Evolutionary conservation across 2,329 filamentous ascomycete species (phyloP).

Genomic region (Macrophomina phaseolina): DNA sequence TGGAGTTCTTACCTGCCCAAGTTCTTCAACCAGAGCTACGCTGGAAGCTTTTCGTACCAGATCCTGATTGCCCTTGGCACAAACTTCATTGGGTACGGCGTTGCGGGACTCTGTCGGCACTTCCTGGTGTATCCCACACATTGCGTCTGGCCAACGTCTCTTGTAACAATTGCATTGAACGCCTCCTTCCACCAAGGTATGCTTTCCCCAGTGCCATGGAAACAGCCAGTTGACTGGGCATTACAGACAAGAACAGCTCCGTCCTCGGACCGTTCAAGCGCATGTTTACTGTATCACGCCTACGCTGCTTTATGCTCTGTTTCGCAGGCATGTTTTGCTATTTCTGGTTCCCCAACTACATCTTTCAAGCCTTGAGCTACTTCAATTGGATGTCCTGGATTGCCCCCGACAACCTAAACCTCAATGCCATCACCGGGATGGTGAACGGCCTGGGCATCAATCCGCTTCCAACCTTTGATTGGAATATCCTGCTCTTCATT

Average conservation of each 20-base stretch:
- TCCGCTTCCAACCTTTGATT: slow-evolving; percentile 74
- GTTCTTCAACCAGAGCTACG: slow-evolving; percentile 60
- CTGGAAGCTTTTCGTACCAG: slow-evolving; percentile 55
- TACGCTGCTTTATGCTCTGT: slow-evolving; percentile 69
- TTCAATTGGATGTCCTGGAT: slow-evolving; percentile 74
- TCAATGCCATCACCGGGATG: slow-evolving; percentile 78
- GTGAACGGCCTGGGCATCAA: slow-evolving; percentile 70
- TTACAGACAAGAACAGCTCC: slow-evolving; percentile 57
- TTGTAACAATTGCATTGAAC: slow-evolving; percentile 30
- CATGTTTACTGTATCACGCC: slow-evolving; percentile 68
- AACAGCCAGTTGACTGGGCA: slow-evolving; percentile 55
- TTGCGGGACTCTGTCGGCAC: slow-evolving; percentile 37
- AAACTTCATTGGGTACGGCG: slow-evolving; percentile 60
- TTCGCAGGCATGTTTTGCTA: slow-evolving; percentile 55
- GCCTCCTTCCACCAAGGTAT: slow-evolving; percentile 66
- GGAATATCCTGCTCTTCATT: slow-evolving; percentile 55
- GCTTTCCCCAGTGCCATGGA: slow-evolving; percentile 65
- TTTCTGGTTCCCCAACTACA: slow-evolving; percentile 60
- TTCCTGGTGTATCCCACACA: slow-evolving; percentile 35
- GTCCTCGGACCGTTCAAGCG: slow-evolving; percentile 54
- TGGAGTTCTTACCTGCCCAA: slow-evolving; percentile 57
- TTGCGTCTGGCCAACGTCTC: slow-evolving; percentile 29
- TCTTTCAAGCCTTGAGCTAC: slow-evolving; percentile 71
- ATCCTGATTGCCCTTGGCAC: slow-evolving; percentile 70
- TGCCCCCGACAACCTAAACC: slow-evolving; percentile 67